Base-by-base conservation (phyloP, 2,329 filamentous ascomycete genomes). In the Aspergillus chevalieri region DNA sequence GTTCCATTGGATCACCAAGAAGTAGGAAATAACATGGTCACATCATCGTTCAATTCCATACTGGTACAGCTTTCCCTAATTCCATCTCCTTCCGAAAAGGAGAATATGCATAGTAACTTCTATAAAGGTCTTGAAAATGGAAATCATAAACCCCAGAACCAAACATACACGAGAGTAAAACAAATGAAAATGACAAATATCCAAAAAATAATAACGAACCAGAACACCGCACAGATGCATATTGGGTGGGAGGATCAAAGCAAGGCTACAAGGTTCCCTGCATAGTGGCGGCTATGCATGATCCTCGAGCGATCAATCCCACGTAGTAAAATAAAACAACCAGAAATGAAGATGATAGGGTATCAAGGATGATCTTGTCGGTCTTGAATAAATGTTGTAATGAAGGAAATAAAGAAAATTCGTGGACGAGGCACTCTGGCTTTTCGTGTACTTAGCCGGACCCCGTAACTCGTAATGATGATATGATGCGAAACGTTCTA, bases 301-400 rank as follows among this genome's bases (percentile, higher is more conserved):
- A 10, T 21, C 17, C 17, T 21, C 19, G 17, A 38, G 34, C 34
- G 36, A 28, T 43, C 38, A 44, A 43, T 22, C 3, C 38, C 19
- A 48, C 33, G 42, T 44, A 36, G 26, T 22, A 42, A 43, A 42
- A 43, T 4, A 19, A 44, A 26, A 43, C 15, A 22, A 49, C 8
- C n/a, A 38, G 9, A 38, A 38, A 19, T n/a, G 34, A 38, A 38
- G 17, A 19, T 7, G 34, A 50, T 56, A 61, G 63, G 64, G 63
- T 66, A 66, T 66, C 63, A 64, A 64, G 59, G 56, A 50, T 53
- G 49, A 56, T 56, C 54, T 52, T 50, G 47, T 47, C 45, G 44
- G 52, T 54, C 54, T 57, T 52, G 26, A 30, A 45, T 19, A 33
- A 12, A n/a, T 24, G 26, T 43, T 38, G 46, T 39, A 47, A 39